phyloP scores from a whole-genome alignment of 75 land plant species.

The Cunninghamia lanceolata region DNA sequence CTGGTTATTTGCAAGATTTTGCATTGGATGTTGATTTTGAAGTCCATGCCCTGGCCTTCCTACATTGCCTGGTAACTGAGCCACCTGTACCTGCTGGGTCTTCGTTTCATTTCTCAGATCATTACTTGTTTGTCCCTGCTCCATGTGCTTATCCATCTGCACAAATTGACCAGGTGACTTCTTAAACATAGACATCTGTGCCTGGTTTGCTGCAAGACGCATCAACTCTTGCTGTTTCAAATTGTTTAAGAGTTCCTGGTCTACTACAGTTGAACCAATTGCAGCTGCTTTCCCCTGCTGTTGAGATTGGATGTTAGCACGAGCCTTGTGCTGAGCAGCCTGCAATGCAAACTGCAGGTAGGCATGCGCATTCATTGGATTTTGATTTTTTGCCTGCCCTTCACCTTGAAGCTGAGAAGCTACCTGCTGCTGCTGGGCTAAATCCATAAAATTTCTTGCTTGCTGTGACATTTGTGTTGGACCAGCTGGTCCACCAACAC shows the following conservation, averaged over 20 bases:
- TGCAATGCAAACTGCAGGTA: conserved; percentile 74
- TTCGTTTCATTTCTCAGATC: conserved; percentile 40
- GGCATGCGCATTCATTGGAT: conserved; percentile 66
- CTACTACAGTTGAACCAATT: conserved; percentile 36
- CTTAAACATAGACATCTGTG: conserved; percentile 31
- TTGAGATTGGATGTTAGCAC: conserved; percentile 41
- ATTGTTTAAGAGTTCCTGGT: conserved; percentile 42
- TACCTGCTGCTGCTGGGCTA: conserved; percentile 40
- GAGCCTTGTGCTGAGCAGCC: conserved; percentile 71
- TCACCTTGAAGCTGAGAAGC: conserved; percentile 30
- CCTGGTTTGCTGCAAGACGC: conserved; percentile 41
- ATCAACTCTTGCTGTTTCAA: conserved; percentile 68
- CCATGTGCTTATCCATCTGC: conserved; percentile 47
- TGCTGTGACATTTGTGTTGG: conserved; percentile 36
- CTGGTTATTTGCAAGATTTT: conserved; percentile 44
- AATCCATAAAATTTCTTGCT: conserved; percentile 35
- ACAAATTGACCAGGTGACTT: conserved; percentile 33
- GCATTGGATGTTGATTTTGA: conserved; percentile 45
- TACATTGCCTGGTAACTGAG: conserved; percentile 31
- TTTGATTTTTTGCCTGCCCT: conserved; percentile 34
- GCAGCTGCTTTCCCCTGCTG: conserved; percentile 48
- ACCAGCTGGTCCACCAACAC: conserved; percentile 28
- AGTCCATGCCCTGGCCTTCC: conserved; percentile 25
- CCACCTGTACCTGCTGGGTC: conserved; percentile 15
- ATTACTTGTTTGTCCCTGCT: conserved; percentile 30